Evolutionary conservation across 257 asterid species (phyloP).

Genomic region (Solanum bukasovii): DNA sequence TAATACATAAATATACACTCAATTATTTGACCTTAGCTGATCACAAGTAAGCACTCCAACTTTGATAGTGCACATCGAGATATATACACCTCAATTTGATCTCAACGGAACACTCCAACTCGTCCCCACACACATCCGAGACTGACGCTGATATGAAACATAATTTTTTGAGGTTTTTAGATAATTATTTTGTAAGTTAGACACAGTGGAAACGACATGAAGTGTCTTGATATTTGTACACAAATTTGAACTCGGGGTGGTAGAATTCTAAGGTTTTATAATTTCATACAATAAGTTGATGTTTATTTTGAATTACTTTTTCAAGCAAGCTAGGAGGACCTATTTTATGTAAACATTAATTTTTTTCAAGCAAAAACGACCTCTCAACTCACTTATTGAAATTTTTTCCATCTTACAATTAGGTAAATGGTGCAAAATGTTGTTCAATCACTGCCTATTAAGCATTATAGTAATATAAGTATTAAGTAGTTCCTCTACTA

Average conservation of each 20-base stretch:
- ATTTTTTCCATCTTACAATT: not conserved
- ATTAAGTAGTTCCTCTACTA: not conserved
- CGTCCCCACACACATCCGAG: not conserved
- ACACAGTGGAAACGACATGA: not conserved
- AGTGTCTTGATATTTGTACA: not conserved
- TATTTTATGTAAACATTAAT: not conserved
- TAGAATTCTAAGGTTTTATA: not conserved
- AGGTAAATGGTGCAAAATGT: not conserved
- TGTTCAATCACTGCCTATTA: not conserved
- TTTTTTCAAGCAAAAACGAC: not conserved
- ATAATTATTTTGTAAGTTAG: not conserved
- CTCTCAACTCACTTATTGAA: not conserved
- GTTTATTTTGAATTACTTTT: not conserved
- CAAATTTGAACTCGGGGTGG: not conserved
- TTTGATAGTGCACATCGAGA: not conserved
- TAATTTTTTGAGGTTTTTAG: not conserved
- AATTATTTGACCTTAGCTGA: not conserved
- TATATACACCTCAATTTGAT: not conserved
- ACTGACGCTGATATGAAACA: not conserved
- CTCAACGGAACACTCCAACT: not conserved
- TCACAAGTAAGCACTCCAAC: not conserved
- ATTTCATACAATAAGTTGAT: not conserved
- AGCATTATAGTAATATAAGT: not conserved
- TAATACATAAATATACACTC: not conserved
- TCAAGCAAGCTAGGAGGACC: not conserved